These are phyloP conservation scores for Xylaria castorea DNA, from an alignment of 495 filamentous ascomycete genomes.

Conservation along the genomic window DNA sequence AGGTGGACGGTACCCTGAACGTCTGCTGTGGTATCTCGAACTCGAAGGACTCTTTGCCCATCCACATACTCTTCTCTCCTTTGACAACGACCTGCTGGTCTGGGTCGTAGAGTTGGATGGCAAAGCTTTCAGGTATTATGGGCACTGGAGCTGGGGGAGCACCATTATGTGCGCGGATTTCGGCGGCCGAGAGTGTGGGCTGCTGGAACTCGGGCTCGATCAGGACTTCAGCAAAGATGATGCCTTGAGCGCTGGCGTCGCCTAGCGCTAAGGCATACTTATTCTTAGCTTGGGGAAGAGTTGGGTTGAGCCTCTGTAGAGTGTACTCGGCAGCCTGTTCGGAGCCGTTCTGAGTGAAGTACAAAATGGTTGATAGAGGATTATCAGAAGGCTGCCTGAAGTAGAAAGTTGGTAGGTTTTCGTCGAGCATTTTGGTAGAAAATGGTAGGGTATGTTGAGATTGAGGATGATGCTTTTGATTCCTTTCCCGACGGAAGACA, in stretches of 20 bases:
- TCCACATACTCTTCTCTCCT: constrained; percentile 77
- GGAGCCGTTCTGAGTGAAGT: constrained; percentile 79
- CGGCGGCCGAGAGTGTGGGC: constrained; percentile 77
- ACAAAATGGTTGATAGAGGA: constrained; percentile 63
- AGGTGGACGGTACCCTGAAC: constrained; percentile 79
- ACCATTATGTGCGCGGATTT: constrained; percentile 73
- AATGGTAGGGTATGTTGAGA: constrained; percentile 6
- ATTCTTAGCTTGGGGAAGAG: constrained; percentile 71
- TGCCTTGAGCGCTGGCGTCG: constrained; percentile 79
- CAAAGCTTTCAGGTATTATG: constrained; percentile 77
- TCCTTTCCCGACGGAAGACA: constrained; percentile 2
- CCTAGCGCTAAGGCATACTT: constrained; percentile 85
- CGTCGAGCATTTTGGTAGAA: constrained; percentile 78
- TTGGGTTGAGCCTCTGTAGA: constrained; percentile 75
- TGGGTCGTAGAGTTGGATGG: constrained; percentile 90
- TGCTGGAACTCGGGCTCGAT: constrained; percentile 84
- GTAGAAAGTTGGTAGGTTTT: constrained; percentile 78
- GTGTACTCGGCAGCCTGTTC: constrained; percentile 81
- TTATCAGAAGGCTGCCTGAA: constrained; percentile 50
- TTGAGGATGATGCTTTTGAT: constrained; percentile 11
- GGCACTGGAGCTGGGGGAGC: constrained; percentile 74
- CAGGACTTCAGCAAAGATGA: constrained; percentile 88
- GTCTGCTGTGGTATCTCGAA: constrained; percentile 90
- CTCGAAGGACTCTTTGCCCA: constrained; percentile 79
- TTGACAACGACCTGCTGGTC: constrained; percentile 80